Percentiles rank a stretch among this genome's conserved stretches.
phyloP scores from a whole-genome alignment of 1,284 basidiomycete species.

The Gymnopus androsaceus region DNA sequence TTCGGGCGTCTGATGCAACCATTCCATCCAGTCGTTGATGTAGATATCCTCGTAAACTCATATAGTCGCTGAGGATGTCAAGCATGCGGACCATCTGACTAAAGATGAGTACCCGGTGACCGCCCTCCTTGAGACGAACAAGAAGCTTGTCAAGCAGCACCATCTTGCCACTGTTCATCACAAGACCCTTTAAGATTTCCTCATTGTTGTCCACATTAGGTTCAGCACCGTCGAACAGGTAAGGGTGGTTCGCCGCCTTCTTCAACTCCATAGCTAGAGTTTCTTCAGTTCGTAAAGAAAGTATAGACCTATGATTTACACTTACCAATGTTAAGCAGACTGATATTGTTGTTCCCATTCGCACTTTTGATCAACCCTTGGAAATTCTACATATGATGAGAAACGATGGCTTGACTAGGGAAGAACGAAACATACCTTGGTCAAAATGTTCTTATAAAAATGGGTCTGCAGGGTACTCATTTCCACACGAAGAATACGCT shows the following conservation, averaged over 20 bases:
- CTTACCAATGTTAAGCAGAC: constrained; percentile 88
- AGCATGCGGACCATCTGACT: constrained; percentile 99
- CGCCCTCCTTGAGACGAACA: constrained; percentile 84
- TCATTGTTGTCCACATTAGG: constrained; percentile 73
- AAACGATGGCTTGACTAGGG: neutral
- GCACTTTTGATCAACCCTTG: constrained; percentile 88
- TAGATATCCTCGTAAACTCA: constrained; percentile 86
- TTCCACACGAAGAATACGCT: constrained; percentile 96
- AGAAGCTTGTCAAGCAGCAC: constrained; percentile 95
- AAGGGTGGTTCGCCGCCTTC: constrained; percentile 98
- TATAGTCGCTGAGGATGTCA: constrained; percentile 98
- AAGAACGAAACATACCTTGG: constrained; percentile 61
- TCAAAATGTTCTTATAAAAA: constrained; percentile 99
- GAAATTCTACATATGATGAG: constrained; percentile 72
- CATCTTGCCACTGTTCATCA: constrained; percentile 98
- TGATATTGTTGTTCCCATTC: constrained; percentile 83
- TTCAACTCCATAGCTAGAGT: constrained; percentile 88
- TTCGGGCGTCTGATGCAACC: constrained; percentile 90
- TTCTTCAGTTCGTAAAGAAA: constrained; percentile 10
- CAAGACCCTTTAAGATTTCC: constrained; percentile 91
- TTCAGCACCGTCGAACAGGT: constrained; percentile 96
- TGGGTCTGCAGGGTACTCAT: constrained; percentile 97
- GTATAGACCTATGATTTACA: too few species aligned
- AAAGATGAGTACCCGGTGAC: constrained; percentile 97
- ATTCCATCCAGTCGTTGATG: constrained; percentile 97